Conservation (phyloP, 2,329 filamentous ascomycete species). For the Plenodomus biglobosus region DNA sequence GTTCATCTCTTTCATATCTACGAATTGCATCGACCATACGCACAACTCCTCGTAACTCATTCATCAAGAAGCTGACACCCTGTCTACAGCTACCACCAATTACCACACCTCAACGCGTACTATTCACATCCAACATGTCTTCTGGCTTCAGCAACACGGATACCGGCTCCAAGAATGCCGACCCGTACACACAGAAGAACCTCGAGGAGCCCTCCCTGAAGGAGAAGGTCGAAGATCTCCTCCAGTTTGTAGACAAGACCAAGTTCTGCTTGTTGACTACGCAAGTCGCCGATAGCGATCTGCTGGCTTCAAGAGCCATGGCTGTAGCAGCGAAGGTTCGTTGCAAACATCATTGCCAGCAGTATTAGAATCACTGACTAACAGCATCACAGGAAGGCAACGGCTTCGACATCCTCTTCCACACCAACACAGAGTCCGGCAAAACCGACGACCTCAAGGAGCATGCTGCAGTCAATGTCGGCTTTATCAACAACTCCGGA, state of each 20-base stretch:
- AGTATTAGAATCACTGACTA: background rate
- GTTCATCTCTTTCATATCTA: constrained; percentile 8
- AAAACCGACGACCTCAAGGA: constrained; percentile 79
- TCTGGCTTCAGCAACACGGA: constrained; percentile 45
- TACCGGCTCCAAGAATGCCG: constrained; percentile 54
- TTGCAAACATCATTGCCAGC: background rate
- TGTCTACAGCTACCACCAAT: constrained; percentile 17
- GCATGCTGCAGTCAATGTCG: constrained; percentile 76
- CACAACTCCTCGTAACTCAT: constrained; percentile 10
- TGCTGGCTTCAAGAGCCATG: constrained; percentile 82
- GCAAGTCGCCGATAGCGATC: constrained; percentile 62
- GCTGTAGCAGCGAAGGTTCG: constrained; percentile 74
- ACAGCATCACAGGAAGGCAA: constrained; percentile 63
- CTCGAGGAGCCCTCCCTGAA: constrained; percentile 69
- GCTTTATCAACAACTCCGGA: constrained; percentile 73
- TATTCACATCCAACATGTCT: constrained; percentile 32
- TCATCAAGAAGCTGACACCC: constrained; percentile 22
- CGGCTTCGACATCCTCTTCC: constrained; percentile 82
- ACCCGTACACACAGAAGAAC: constrained; percentile 81
- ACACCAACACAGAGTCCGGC: constrained; percentile 86
- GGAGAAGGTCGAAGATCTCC: constrained; percentile 75
- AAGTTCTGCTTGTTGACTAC: constrained; percentile 94
- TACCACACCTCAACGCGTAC: constrained; percentile 8
- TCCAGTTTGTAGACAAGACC: constrained; percentile 67
- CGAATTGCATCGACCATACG: constrained; percentile 7